These are phyloP conservation scores for Salvia hispanica DNA, from an alignment of 257 asterid species.

Conservation along the genomic window DNA sequence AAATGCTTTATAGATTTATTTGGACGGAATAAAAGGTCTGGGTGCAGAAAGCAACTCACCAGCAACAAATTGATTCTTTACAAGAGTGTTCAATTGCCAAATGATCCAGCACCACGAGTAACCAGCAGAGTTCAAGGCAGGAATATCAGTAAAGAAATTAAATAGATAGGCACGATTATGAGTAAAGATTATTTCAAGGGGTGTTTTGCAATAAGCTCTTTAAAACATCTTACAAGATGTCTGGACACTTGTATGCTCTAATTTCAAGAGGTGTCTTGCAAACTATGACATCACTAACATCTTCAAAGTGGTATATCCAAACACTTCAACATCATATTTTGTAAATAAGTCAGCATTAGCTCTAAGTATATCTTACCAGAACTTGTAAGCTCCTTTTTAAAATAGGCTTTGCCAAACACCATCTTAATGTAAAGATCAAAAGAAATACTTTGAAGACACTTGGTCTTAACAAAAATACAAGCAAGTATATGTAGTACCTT, in stretches of 20 bases:
- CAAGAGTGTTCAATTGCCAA: constrained; percentile 40
- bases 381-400: background rate
- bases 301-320: background rate
- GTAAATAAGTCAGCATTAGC: background rate
- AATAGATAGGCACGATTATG: background rate
- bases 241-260: background rate
- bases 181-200: constrained; percentile 14
- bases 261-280: no score
- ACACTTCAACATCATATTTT: background rate
- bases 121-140: constrained; percentile 22
- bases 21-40: constrained; percentile 13
- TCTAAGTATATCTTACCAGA: background rate
- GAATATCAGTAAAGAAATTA: constrained; percentile 8
- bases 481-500: constrained; percentile 54
- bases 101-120: constrained; percentile 40
- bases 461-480: background rate
- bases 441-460: background rate
- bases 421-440: background rate
- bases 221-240: background rate
- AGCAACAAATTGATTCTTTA: constrained; percentile 97
- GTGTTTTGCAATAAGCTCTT: background rate
- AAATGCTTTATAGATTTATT: constrained; percentile 2
- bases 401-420: background rate
- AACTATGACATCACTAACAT: background rate
- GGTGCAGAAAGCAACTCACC: constrained; percentile 58